phyloP scores from a whole-genome alignment of 352 stramenopile species.

The Phytophthora pisi region DNA sequence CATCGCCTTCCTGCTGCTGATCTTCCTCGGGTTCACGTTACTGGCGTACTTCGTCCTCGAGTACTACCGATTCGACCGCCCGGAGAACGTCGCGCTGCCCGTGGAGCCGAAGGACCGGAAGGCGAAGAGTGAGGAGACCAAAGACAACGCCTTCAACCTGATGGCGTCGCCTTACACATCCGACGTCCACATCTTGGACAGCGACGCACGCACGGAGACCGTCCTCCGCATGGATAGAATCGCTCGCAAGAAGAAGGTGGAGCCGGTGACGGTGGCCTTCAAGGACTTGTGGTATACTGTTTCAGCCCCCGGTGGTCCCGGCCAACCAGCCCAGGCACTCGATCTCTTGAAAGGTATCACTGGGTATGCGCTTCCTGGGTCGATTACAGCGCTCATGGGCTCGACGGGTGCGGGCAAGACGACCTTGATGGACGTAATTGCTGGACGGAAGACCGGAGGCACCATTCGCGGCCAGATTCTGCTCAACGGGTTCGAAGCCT shows the following conservation, averaged over 20 bases:
- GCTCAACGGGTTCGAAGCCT: conserved; percentile 53
- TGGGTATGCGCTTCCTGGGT: conserved; percentile 33
- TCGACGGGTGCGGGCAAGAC: conserved; percentile 88
- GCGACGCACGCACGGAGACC: neutral
- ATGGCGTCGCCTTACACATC: neutral
- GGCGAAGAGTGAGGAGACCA: neutral
- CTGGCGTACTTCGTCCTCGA: conserved; percentile 28
- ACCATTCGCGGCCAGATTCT: conserved; percentile 71
- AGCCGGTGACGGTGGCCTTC: conserved; percentile 8
- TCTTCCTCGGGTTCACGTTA: conserved; percentile 36
- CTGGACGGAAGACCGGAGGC: conserved; percentile 52
- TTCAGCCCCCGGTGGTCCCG: conserved; percentile 28
- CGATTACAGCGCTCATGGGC: conserved; percentile 72
- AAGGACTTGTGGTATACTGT: conserved; percentile 39
- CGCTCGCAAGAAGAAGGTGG: neutral
- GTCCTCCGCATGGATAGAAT: neutral
- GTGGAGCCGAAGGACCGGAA: neutral
- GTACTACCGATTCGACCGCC: conserved; percentile 43
- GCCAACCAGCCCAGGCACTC: conserved; percentile 24
- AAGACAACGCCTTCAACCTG: neutral
- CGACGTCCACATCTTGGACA: neutral
- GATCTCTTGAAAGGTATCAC: conserved; percentile 59
- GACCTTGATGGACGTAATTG: conserved; percentile 93
- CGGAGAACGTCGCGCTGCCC: conserved; percentile 42
- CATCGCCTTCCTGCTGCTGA: conserved; percentile 31